phyloP scores from a whole-genome alignment of 2,329 filamentous ascomycete genomes.

The Nothomitra cinnamomea region DNA sequence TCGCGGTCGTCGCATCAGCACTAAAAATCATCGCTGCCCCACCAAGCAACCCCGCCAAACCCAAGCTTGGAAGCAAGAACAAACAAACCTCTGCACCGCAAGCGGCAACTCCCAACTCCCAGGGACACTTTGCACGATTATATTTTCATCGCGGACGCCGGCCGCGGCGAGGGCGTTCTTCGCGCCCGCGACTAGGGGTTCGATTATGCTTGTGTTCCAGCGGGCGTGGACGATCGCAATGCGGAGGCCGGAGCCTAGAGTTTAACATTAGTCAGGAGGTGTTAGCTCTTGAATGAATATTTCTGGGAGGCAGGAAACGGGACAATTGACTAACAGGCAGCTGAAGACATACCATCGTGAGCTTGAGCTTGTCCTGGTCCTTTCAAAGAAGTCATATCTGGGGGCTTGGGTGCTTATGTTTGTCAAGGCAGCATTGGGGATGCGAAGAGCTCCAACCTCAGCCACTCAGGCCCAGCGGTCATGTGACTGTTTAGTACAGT shows the following conservation, averaged over 20 bases:
- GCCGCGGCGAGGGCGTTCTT: conserved; percentile 59
- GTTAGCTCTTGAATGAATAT: not conserved
- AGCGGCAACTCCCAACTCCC: conserved; percentile 91
- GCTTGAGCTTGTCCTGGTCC: conserved; percentile 41
- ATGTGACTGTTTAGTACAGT: not conserved
- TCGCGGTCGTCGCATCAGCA: not conserved
- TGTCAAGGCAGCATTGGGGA: not conserved
- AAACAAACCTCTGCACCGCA: conserved; percentile 60
- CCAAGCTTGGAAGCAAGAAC: conserved; percentile 1
- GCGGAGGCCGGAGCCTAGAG: conserved; percentile 51
- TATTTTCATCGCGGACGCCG: conserved; percentile 76
- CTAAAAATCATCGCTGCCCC: not conserved
- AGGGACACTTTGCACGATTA: conserved; percentile 76
- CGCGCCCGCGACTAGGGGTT: conserved; percentile 64
- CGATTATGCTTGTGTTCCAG: conserved; percentile 85
- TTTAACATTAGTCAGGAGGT: not conserved
- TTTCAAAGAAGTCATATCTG: conserved; percentile 38
- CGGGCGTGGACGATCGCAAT: conserved; percentile 91
- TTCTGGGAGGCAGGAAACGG: not conserved
- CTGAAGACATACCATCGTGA: conserved; percentile 35
- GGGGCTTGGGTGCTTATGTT: not conserved
- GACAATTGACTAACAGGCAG: not conserved
- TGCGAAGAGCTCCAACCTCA: not conserved
- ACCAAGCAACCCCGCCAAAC: not conserved
- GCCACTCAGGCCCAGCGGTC: not conserved